phyloP scores from a whole-genome alignment of 192 early-diverging fungal species.

The Backusella parvicylindrica region DNA sequence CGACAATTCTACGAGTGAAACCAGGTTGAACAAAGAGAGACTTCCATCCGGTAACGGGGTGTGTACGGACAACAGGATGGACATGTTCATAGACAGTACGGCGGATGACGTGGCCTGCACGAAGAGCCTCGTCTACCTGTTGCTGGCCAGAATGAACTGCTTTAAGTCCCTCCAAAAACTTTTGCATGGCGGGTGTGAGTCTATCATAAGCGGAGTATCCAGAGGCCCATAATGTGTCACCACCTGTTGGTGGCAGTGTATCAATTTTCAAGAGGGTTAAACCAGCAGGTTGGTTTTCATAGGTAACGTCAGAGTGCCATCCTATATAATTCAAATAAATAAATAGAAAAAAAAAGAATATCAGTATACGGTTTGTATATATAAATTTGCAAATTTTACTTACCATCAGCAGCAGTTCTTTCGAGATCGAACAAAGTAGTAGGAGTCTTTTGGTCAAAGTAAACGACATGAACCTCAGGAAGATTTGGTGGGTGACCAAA shows the following conservation, averaged over 20 bases:
- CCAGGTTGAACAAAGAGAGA: conserved; percentile 59
- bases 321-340: no score
- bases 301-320: conserved; percentile 35
- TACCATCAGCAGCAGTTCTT: conserved; percentile 1
- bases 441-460: conserved; percentile 16
- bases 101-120: conserved; percentile 3
- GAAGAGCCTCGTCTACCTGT: conserved; percentile 10
- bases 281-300: conserved; percentile 30
- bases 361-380: neutral
- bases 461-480: conserved; percentile 29
- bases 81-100: conserved; percentile 32
- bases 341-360: neutral
- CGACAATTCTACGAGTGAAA: conserved; percentile 58
- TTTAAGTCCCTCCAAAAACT: conserved; percentile 30
- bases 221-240: conserved; percentile 30
- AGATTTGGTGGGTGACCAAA: conserved; percentile 18
- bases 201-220: conserved; percentile 30
- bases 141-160: conserved; percentile 32
- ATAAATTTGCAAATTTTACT: neutral
- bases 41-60: conserved; percentile 71
- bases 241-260: conserved; percentile 25
- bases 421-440: neutral
- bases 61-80: conserved; percentile 56
- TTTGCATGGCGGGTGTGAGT: conserved; percentile 18
- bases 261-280: conserved; percentile 30